Evolutionary conservation across 257 asterid genomes (phyloP).

Genomic region (Leonotis leonurus): DNA sequence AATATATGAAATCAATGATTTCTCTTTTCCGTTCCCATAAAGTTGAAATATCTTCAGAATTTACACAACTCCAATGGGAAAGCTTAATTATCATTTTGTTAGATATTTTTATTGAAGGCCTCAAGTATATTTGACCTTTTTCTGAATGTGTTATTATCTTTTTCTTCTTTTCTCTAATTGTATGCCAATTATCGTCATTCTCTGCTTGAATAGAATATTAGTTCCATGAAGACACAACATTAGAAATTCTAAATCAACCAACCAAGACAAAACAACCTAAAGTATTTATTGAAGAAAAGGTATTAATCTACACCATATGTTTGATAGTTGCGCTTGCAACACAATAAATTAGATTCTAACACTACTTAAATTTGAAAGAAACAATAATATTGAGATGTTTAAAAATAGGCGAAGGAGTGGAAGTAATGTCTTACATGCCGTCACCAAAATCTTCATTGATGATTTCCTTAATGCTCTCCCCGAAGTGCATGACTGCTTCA

Average conservation of each 20-base stretch:
- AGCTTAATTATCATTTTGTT: neutral
- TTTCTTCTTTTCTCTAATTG: neutral
- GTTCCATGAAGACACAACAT: neutral
- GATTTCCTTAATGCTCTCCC: constrained; percentile 95
- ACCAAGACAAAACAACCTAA: neutral
- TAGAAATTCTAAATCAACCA: neutral
- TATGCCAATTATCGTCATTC: neutral
- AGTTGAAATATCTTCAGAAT: no score
- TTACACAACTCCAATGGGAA: neutral
- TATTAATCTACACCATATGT: neutral
- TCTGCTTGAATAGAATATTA: neutral
- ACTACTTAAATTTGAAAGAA: neutral
- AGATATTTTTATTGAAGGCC: neutral
- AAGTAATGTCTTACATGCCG: constrained; percentile 67
- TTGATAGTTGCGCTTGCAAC: neutral
- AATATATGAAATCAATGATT: no score
- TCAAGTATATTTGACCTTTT: no score
- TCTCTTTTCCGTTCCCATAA: no score
- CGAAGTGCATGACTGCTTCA: constrained; percentile 95
- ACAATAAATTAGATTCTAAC: neutral
- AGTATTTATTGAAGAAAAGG: neutral
- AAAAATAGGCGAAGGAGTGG: neutral
- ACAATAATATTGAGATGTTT: neutral
- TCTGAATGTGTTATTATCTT: neutral
- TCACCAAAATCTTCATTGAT: constrained; percentile 94